Conservation (phyloP, 306 rosid species). For the Cucumis sativus region DNA sequence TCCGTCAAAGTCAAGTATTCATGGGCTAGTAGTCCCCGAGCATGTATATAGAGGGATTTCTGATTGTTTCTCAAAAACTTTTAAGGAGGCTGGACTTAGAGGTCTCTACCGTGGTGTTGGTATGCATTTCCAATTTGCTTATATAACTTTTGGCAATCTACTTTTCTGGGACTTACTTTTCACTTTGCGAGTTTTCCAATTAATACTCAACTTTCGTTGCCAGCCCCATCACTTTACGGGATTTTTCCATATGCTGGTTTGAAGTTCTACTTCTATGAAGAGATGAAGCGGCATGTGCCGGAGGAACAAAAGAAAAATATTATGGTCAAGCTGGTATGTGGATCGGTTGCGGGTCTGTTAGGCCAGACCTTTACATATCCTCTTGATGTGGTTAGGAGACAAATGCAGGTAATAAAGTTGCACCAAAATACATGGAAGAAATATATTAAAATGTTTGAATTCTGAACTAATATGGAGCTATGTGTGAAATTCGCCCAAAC, state of each 20-base stretch:
- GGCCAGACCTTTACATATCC: constrained; percentile 96
- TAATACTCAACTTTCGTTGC: constrained; percentile 14
- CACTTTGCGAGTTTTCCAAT: constrained; percentile 10
- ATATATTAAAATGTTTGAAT: not conserved
- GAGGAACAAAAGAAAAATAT: constrained; percentile 57
- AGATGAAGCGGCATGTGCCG: constrained; percentile 88
- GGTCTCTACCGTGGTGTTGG: constrained; percentile 94
- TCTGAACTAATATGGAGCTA: not conserved
- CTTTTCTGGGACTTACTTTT: constrained; percentile 20
- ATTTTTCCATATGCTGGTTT: constrained; percentile 95
- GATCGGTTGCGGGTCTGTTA: constrained; percentile 86
- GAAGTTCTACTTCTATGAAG: constrained; percentile 90
- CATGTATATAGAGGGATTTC: constrained; percentile 61
- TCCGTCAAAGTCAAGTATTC: constrained; percentile 38
- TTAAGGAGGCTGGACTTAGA: constrained; percentile 61
- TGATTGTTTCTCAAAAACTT: constrained; percentile 72
- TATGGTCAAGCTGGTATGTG: constrained; percentile 69
- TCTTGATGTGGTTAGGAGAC: constrained; percentile 95
- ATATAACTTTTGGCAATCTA: not conserved
- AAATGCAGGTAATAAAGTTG: constrained; percentile 79
- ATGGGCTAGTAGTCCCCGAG: constrained; percentile 24
- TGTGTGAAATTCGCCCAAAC: constrained; percentile 10
- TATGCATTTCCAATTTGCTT: constrained; percentile 30
- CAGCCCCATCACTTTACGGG: constrained; percentile 93
- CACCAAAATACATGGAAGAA: not conserved